Evolutionary conservation across 108 stramenopile species (phyloP).

Genomic region (Cyclotella choctawhatcheeana): DNA sequence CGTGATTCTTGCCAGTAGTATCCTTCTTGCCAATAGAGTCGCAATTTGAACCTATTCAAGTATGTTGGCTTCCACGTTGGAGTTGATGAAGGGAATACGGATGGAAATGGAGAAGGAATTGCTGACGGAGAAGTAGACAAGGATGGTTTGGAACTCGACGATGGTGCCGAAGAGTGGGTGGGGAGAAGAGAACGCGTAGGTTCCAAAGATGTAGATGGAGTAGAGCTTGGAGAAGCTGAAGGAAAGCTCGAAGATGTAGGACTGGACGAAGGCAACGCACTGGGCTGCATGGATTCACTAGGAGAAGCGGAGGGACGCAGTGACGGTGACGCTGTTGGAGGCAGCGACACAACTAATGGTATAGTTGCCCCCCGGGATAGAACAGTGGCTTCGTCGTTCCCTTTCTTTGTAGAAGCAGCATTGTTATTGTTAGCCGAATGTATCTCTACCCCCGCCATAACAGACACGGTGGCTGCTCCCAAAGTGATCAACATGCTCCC

Average conservation of each 20-base stretch:
- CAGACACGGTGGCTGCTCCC: background rate
- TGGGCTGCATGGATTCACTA: background rate
- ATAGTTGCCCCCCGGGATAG: background rate
- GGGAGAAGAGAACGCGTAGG: background rate
- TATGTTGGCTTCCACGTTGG: conserved; percentile 9
- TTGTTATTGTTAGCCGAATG: background rate
- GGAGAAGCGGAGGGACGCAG: background rate
- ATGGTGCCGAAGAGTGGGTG: background rate
- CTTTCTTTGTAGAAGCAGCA: background rate
- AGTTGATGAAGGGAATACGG: too few relatives aligned
- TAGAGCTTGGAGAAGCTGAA: background rate
- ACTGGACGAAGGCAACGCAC: background rate
- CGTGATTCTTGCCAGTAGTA: conserved; percentile 19
- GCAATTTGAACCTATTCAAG: conserved; percentile 1
- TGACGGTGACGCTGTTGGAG: conserved; percentile 2
- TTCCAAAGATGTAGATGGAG: background rate
- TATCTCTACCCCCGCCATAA: conserved; percentile 9
- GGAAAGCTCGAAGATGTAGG: conserved; percentile 2
- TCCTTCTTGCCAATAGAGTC: conserved; percentile 17
- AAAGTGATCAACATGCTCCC: conserved; percentile 4
- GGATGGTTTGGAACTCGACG: conserved; percentile 8
- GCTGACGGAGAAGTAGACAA: conserved; percentile 9
- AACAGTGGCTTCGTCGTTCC: background rate
- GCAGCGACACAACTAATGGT: background rate
- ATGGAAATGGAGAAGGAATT: background rate